A percentile compares a stretch with the other conserved stretches of the same genome.
Conservation (phyloP, 2,329 filamentous ascomycete genomes). For the Xylariales sp. region DNA sequence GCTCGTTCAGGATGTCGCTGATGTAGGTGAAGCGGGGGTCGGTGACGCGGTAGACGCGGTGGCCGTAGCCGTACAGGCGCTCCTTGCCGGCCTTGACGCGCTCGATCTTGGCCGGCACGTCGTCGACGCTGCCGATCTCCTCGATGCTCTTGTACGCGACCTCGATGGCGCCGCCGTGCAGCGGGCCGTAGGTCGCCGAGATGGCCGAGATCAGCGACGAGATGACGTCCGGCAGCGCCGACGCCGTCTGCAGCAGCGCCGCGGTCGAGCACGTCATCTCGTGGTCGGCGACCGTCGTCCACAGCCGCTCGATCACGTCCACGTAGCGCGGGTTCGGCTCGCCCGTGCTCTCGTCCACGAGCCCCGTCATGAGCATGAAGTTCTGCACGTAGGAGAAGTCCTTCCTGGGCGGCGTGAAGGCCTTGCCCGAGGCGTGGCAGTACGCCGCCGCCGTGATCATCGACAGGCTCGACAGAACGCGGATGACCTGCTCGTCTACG, state of each 20-base stretch:
- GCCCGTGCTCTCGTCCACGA: constrained; percentile 37
- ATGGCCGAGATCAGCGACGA: constrained; percentile 36
- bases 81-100: constrained; percentile 40
- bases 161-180: constrained; percentile 43
- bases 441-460: constrained; percentile 41
- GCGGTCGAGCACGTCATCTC: constrained; percentile 43
- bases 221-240: constrained; percentile 38
- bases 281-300: constrained; percentile 39
- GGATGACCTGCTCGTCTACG: constrained; percentile 38
- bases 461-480: constrained; percentile 37
- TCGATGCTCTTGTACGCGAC: constrained; percentile 41
- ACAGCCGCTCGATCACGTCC: constrained; percentile 36
- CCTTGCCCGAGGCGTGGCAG: constrained; percentile 36
- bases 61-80: constrained; percentile 41
- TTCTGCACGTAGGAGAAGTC: constrained; percentile 41
- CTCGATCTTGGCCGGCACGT: constrained; percentile 37
- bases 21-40: constrained; percentile 41
- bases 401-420: constrained; percentile 36
- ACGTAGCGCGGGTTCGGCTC: constrained; percentile 36
- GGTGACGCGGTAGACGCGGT: constrained; percentile 40
- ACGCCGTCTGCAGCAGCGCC: constrained; percentile 39
- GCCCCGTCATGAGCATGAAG: constrained; percentile 40
- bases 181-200: constrained; percentile 37
- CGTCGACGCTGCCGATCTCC: constrained; percentile 35
- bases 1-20: constrained; percentile 34